phyloP scores from a whole-genome alignment of 2,329 filamentous ascomycete genomes.

The Ophiostoma sp. region DNA sequence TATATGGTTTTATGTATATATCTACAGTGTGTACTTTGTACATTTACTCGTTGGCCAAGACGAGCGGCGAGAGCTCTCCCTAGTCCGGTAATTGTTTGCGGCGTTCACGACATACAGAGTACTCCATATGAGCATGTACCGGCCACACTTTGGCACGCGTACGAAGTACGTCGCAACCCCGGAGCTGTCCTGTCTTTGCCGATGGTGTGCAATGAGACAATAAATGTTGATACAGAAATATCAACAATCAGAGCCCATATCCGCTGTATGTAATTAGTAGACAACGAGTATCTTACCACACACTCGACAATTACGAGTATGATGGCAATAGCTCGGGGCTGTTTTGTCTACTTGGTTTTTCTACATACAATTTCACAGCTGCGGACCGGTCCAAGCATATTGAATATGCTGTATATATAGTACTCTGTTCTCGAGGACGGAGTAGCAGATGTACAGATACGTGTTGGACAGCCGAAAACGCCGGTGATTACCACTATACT shows the following conservation, averaged over 20 bases:
- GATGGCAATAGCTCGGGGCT: no score
- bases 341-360: no score
- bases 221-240: not conserved
- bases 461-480: not conserved
- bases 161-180: not conserved
- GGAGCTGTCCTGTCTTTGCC: slow-evolving; percentile 3
- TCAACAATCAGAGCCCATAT: not conserved
- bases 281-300: no score
- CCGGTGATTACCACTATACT: not conserved
- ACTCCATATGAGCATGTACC: no score
- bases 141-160: no score
- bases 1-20: no score
- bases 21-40: no score
- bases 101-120: not conserved
- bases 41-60: no score
- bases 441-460: not conserved
- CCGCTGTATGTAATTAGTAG: no score
- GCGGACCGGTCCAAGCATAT: not conserved
- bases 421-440: not conserved
- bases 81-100: not conserved
- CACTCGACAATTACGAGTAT: no score
- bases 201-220: not conserved
- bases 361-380: no score
- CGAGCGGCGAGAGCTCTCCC: not conserved
- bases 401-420: not conserved